phyloP scores from a whole-genome alignment of 768 basidiomycete species.

The Boletellus ananas region DNA sequence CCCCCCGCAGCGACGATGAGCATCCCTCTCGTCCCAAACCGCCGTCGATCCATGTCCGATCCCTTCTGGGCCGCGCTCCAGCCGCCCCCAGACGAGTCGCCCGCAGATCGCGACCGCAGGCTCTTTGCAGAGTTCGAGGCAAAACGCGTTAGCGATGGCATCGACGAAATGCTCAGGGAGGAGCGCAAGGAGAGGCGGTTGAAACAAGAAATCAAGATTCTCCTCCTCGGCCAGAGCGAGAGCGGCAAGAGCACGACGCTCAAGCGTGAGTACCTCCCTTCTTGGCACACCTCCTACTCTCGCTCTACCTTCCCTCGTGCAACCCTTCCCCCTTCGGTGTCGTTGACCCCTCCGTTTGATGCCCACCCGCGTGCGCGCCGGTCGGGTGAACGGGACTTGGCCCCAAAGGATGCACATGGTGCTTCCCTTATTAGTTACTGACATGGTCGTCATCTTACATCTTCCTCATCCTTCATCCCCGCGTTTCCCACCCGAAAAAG shows the following conservation, averaged over 20 bases:
- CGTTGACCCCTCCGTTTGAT: neutral
- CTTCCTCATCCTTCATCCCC: neutral
- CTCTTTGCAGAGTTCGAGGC: slow-evolving; percentile 68
- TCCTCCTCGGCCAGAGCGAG: slow-evolving; percentile 85
- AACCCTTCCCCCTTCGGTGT: neutral
- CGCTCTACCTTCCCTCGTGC: neutral
- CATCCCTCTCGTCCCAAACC: slow-evolving; percentile 34
- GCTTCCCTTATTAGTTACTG: slow-evolving; percentile 6
- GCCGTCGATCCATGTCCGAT: slow-evolving; percentile 53
- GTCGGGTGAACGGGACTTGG: neutral
- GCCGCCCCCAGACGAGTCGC: slow-evolving; percentile 72
- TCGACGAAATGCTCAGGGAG: slow-evolving; percentile 72
- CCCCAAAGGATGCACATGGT: neutral
- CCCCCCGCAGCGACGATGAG: slow-evolving; percentile 17
- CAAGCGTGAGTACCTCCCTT: slow-evolving; percentile 62
- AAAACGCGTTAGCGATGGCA: slow-evolving; percentile 67
- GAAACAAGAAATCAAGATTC: slow-evolving; percentile 66
- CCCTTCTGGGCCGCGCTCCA: slow-evolving; percentile 64
- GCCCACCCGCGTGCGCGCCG: neutral
- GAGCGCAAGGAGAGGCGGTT: slow-evolving; percentile 61
- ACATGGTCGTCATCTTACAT: slow-evolving; percentile 2
- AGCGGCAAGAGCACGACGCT: slow-evolving; percentile 86
- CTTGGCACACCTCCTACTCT: slow-evolving; percentile 6
- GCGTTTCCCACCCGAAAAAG: slow-evolving; percentile 1
- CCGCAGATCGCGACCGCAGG: slow-evolving; percentile 59